These are phyloP conservation scores for Candida palmyrensis DNA, from an alignment of 805 yeast genomes.

Conservation along the genomic window DNA sequence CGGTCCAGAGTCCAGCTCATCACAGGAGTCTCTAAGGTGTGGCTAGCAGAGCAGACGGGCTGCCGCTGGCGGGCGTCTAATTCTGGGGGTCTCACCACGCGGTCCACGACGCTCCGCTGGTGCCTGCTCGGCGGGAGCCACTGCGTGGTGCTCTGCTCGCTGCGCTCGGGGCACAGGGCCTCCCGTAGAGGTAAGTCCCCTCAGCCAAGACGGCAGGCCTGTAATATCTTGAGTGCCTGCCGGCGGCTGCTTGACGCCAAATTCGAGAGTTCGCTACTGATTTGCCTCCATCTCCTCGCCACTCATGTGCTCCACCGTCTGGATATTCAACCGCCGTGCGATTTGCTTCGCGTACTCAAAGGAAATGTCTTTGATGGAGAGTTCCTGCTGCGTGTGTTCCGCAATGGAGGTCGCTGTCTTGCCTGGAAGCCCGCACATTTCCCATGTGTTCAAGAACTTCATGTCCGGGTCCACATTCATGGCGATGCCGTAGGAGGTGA, in stretches of 20 bases:
- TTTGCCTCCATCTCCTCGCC: constrained; percentile 20
- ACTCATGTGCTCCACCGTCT: constrained; percentile 29
- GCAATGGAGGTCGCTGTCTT: constrained; percentile 35
- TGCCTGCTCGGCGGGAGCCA: constrained; percentile 1
- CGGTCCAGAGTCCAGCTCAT: no score
- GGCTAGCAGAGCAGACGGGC: no score
- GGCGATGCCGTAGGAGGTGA: constrained; percentile 88
- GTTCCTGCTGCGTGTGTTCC: constrained; percentile 7
- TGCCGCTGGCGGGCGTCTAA: no score
- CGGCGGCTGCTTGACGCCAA: constrained; percentile 1
- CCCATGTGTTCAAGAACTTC: constrained; percentile 60
- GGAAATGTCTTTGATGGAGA: constrained; percentile 22
- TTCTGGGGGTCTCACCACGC: no score
- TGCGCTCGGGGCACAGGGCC: neutral
- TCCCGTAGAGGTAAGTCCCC: neutral
- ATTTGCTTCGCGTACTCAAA: constrained; percentile 31
- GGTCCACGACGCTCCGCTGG: no score
- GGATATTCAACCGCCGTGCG: constrained; percentile 27
- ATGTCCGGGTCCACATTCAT: constrained; percentile 75
- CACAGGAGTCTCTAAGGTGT: no score
- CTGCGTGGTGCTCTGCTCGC: constrained; percentile 2
- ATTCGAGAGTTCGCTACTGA: no score
- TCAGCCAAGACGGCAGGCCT: neutral
- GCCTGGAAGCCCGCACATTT: constrained; percentile 81
- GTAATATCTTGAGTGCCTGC: no score